Evolutionary conservation across 2,329 filamentous ascomycete species (phyloP), one percentile per base, ranked within the genome.

Genomic region (Daldinia eschscholtzii): DNA sequence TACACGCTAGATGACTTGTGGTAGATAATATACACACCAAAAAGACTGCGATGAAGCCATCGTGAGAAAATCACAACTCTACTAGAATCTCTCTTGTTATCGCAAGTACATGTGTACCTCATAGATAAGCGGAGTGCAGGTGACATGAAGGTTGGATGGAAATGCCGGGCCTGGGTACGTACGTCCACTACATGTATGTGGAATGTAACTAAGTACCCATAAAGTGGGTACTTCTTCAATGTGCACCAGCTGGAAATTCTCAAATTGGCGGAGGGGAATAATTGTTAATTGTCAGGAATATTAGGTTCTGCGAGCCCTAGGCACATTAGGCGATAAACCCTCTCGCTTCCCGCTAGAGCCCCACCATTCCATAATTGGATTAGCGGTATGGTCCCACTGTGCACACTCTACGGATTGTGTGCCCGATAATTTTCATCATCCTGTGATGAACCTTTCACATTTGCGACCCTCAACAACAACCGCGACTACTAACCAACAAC

Each of bases 401-500:
- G 70, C 74, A 76, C 74, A 76, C 73, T 73, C 66, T 65, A 50
- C 37, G 62, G 62, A 71, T 65, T 74, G 72, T 70, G 73, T 72
- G 68, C 64, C 74, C 71, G 73, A 76, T 76, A 77, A 76, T 77
- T 77, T 77, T 77, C 72, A 70, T 72, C 61, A 61, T 55, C 57
- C 46, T 68, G 65, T 68, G 67, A 48, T 70, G 68, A 70, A 71
- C 64, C 68, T 66, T 72, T 71, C 68, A 72, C 60, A 66, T 65
- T 73, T 72, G 72, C 74, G 73, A 76, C 72, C 70, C 76, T 62
- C 74, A 76, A 72, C 75, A 75, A 68, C 71, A 60, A 70, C 68
- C 71, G 73, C 70, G 70, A 75, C 75, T 76, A 77, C 75, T 77
- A 76, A 76, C 76, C 53, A 60, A 73, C 73, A 65, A 75, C 75